Percentiles rank a stretch among this genome's conserved stretches.
phyloP scores from a whole-genome alignment of 345 rosid genomes.

The Litchi chinensis region DNA sequence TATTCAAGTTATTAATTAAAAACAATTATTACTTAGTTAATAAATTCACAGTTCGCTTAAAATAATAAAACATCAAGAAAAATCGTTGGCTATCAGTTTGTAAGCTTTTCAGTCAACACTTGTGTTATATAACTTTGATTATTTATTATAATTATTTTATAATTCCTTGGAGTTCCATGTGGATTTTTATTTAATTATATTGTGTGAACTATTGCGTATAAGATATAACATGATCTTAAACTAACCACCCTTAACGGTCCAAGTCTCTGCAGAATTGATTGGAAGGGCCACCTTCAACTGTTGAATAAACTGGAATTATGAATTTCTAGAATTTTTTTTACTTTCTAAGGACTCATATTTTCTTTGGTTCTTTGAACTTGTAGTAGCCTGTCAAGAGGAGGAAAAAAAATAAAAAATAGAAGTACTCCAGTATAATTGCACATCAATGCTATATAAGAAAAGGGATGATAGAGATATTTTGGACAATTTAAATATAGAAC shows the following conservation, averaged over 20 bases:
- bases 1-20: neutral
- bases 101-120: neutral
- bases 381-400: neutral
- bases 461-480: neutral
- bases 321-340: slow-evolving; percentile 4
- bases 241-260: neutral
- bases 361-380: neutral
- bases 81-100: no score
- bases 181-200: neutral
- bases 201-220: neutral
- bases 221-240: neutral
- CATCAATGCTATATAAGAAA: neutral
- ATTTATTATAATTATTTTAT: neutral
- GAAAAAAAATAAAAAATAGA: neutral
- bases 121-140: neutral
- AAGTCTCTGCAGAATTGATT: neutral
- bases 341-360: neutral
- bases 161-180: neutral
- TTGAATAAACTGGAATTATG: neutral
- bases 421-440: neutral
- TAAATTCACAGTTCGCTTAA: slow-evolving; percentile 1
- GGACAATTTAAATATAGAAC: neutral
- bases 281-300: neutral
- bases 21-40: no score
- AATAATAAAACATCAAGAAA: neutral